Evolutionary conservation across 1,284 basidiomycete species (phyloP), one percentile per base, ranked within the genome.

Genomic region (Boletus sp.): DNA sequence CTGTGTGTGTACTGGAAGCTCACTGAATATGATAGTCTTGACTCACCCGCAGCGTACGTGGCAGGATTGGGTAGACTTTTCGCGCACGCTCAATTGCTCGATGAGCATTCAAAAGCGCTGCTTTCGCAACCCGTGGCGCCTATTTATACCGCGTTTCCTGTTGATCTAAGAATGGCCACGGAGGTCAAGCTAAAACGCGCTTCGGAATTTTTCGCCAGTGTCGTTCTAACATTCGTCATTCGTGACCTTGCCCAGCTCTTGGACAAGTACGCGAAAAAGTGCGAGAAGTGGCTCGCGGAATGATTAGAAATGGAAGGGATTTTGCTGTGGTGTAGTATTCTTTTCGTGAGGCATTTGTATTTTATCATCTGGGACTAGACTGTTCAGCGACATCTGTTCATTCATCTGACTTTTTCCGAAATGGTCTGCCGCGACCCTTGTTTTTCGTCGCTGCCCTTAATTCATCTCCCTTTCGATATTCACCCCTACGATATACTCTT

Each of bases 251-350:
- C 86, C 41, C 82, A 82, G 58, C 73, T 97, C 48, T 75, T 97
- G 56, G 94, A 97, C 73, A 94, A 92, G 70, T 92, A 90, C 65
- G 88, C 84, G 56, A 91, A 91, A 75, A 88, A 88, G 65, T 88
- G 87, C 68, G 88, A 90, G 69, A 89, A 90, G 69, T 89, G 88
- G 86, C 75, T 91, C 35, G 86, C 81, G 33, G 88, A 91, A 62
- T 90, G 60, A 69, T 52, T 59, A 60, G 56, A 59, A 41, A 40
- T 34, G 32, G 56, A 46, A 51, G 38, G 61, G 58, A 53, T 57
- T 61, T 51, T 52, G 56, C 51, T 56, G 51, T 48, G 60, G 52
- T 61, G 61, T 67, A 60, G 47, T 56, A 51, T 60, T 55, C 52
- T 57, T 59, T 60, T 54, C 49, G 52, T 46, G 52, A 54, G 54